These are phyloP conservation scores for Podospora fimiseda DNA, from an alignment of 495 filamentous ascomycete genomes.

Conservation along the genomic window DNA sequence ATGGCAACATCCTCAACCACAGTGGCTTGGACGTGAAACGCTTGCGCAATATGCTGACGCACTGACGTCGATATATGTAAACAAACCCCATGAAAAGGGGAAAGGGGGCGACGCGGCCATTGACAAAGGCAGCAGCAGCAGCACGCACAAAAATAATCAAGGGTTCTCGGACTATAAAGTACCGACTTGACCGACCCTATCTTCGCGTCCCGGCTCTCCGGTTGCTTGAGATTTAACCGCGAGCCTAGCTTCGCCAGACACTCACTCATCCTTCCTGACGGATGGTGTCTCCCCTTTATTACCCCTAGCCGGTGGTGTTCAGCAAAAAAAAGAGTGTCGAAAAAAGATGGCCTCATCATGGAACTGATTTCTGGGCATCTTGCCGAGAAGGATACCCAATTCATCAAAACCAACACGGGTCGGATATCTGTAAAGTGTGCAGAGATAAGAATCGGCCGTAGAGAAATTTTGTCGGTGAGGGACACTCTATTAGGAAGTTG, in stretches of 20 bases:
- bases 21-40: too few relatives aligned
- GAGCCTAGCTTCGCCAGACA: conserved; percentile 13
- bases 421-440: not conserved
- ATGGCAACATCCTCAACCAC: too few relatives aligned
- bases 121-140: too few relatives aligned
- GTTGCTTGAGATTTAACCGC: conserved; percentile 23
- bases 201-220: conserved; percentile 25
- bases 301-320: not conserved
- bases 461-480: not conserved
- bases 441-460: not conserved
- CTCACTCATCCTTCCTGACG: conserved; percentile 1
- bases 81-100: too few relatives aligned
- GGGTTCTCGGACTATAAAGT: conserved; percentile 3
- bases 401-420: not conserved
- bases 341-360: too few relatives aligned
- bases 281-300: not conserved
- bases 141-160: too few relatives aligned
- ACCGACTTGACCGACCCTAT: conserved; percentile 19
- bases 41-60: too few relatives aligned
- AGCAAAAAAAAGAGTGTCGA: not conserved
- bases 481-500: not conserved
- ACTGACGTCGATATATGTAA: too few relatives aligned
- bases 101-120: too few relatives aligned
- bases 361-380: not conserved
- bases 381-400: not conserved